Conservation (phyloP, 805 yeast species). For the Candida nonsorbophila region DNA sequence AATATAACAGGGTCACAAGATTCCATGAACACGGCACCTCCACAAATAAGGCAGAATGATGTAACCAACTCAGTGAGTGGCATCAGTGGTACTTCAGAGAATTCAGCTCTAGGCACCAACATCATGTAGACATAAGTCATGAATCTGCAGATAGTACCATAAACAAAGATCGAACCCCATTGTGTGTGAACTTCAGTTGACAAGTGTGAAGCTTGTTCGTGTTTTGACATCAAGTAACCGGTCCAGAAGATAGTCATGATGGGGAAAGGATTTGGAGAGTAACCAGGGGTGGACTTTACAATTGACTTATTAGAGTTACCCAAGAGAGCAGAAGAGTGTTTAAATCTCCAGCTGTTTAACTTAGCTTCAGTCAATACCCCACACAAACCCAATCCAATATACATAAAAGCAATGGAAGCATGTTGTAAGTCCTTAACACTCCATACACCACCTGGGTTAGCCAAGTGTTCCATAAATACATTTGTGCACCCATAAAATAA, state of each 20-base stretch:
- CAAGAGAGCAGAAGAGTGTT: conserved; percentile 15
- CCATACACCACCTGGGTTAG: conserved; percentile 72
- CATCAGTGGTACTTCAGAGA: conserved; percentile 34
- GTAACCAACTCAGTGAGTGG: conserved; percentile 86
- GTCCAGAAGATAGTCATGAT: conserved; percentile 93
- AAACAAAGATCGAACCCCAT: conserved; percentile 87
- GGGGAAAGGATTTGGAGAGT: conserved; percentile 92
- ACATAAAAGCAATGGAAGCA: conserved; percentile 37
- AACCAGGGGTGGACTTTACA: conserved; percentile 56
- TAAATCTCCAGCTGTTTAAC: conserved; percentile 55
- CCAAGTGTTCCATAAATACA: conserved; percentile 81
- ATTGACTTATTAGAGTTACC: conserved; percentile 11
- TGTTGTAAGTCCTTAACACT: conserved; percentile 50
- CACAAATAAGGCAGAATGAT: conserved; percentile 74
- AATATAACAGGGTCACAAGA: conserved; percentile 81
- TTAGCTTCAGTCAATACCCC: conserved; percentile 79
- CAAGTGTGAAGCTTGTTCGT: conserved; percentile 73
- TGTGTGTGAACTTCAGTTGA: conserved; percentile 82
- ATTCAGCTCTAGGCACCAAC: conserved; percentile 33
- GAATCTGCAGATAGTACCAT: conserved; percentile 74
- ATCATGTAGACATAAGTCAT: conserved; percentile 54
- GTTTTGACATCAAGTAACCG: conserved; percentile 92
- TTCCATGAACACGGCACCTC: conserved; percentile 91
- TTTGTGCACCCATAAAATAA: conserved; percentile 88
- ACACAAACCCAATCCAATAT: conserved; percentile 86